Conservation (phyloP, 495 filamentous ascomycete genomes). For the Daldinia loculata region DNA sequence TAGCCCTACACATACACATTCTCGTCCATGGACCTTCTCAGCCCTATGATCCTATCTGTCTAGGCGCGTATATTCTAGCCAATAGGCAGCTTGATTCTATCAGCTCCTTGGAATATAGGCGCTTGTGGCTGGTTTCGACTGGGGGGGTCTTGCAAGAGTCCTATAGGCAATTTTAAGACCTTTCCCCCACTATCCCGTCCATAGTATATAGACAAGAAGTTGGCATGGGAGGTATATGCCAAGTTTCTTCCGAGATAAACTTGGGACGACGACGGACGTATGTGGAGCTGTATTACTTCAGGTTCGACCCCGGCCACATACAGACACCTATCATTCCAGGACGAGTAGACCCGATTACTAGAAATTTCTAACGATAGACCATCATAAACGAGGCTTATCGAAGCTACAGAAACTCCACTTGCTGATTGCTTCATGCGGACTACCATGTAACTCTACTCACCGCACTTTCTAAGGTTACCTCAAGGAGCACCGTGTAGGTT, state of each 20-base stretch:
- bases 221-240: background rate
- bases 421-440: background rate
- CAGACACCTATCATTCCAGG: background rate
- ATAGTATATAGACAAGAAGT: background rate
- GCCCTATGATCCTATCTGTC: background rate
- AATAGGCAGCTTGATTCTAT: background rate
- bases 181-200: background rate
- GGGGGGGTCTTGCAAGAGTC: background rate
- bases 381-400: background rate
- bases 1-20: background rate
- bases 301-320: background rate
- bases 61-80: background rate
- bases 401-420: background rate
- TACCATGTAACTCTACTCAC: background rate
- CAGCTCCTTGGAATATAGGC: background rate
- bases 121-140: background rate
- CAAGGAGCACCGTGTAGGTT: background rate
- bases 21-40: background rate
- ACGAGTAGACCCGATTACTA: background rate
- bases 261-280: background rate
- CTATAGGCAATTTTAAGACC: background rate
- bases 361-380: background rate
- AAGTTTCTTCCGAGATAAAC: background rate
- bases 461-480: background rate
- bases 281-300: background rate